Base-by-base conservation (phyloP, 225 moss, liverwort and hornwort species). In the Asterella californica region DNA sequence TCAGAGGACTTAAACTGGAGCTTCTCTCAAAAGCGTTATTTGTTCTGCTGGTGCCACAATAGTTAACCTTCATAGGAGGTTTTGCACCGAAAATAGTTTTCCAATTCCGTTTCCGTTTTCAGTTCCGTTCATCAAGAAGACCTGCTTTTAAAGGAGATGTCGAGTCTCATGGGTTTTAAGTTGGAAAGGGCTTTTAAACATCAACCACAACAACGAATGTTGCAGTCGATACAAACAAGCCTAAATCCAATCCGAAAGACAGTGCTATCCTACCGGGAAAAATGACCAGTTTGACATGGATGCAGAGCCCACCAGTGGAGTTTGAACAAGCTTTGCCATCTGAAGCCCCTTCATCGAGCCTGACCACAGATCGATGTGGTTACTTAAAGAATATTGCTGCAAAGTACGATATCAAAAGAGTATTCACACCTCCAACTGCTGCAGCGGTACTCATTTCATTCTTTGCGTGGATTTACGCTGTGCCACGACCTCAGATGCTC, bases 371-470 rank as follows among this genome's bases (percentile, higher is more conserved):
- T 37, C 74, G 64, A 36, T 79, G 42, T 70, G 70, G 70, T 62
- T 83, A 32, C 69, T 55, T 79, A 54, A 10, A 33, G 9, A 78
- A 57, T 34, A 30, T 84, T 74, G 70, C 78, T 80, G 82, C 82
- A 79, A 84, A 86, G 82, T 84, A 84, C 52, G 81, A 80, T 50
- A 71, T 88, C 72, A 84, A 86, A 84, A 84, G 61, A 83, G 65
- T 86, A 64, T 78, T 82, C 72, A 88, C 82, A 74, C 88, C 88
- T 84, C 88, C 88, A 82, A 88, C 88, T 82, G 77, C 78, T 82
- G 88, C 88, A 84, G 88, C 86, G 84, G 84, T 88, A 82, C 76
- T 72, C 65, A 34, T 78, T 75, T 81, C 72, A 34, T 82, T 82
- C 82, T 82, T 82, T 78, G 52, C 77, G 66, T 79, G 50, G 17